Evolutionary conservation across 202 grass and related monocot genomes (phyloP).

Genomic region (Eragrostis tef): DNA sequence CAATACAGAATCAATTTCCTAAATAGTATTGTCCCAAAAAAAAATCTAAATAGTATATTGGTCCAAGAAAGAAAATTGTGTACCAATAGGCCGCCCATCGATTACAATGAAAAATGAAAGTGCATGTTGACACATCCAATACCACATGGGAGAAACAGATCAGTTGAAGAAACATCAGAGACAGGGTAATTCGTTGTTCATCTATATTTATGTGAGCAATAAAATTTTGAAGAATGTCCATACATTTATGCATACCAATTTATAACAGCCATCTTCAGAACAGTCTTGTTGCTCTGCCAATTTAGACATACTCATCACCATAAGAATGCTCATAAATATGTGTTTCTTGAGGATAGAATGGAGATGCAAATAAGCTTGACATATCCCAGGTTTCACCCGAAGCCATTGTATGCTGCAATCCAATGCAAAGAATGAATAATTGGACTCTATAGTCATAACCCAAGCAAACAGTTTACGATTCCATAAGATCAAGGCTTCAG

Average conservation of each 20-base stretch:
- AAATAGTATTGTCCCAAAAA: neutral
- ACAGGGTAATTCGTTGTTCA: conserved; percentile 9
- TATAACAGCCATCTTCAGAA: conserved; percentile 34
- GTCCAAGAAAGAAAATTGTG: neutral
- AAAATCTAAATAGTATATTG: neutral
- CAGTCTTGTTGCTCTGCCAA: conserved; percentile 49
- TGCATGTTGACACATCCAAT: conserved; percentile 14
- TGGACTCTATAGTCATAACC: conserved; percentile 7
- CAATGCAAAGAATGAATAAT: conserved; percentile 23
- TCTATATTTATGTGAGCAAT: neutral
- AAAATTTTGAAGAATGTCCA: neutral
- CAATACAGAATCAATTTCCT: neutral
- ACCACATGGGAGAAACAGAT: conserved; percentile 13
- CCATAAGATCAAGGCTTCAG: neutral
- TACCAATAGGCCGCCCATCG: neutral
- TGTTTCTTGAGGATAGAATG: conserved; percentile 47
- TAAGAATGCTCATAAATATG: conserved; percentile 48
- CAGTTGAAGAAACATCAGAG: neutral
- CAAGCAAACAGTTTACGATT: conserved; percentile 20
- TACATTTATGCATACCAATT: conserved; percentile 35
- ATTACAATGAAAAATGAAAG: conserved; percentile 16
- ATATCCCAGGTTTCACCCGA: conserved; percentile 51
- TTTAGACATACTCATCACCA: conserved; percentile 48
- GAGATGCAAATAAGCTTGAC: conserved; percentile 47
- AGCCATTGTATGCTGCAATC: conserved; percentile 51